These are phyloP conservation scores for Lolium rigidum DNA, from an alignment of 176 grass and related monocot genomes.

Conservation along the genomic window DNA sequence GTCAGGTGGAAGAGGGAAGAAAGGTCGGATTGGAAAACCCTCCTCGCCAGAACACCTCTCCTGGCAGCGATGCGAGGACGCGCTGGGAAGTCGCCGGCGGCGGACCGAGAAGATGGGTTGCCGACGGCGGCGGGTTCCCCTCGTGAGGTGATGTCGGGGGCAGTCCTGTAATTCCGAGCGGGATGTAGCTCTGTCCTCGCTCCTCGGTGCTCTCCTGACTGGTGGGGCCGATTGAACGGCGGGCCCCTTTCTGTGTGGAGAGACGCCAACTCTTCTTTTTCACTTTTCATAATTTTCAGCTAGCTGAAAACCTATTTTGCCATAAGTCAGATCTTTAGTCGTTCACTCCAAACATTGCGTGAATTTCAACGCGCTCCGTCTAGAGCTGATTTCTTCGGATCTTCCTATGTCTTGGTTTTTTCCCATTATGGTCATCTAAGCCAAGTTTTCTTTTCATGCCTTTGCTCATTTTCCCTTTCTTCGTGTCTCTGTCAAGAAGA, in stretches of 20 bases:
- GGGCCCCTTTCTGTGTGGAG: background rate
- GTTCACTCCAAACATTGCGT: no score
- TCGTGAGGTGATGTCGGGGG: slow-evolving; percentile 5
- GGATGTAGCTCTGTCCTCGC: background rate
- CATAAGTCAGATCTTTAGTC: no score
- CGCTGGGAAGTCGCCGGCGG: slow-evolving; percentile 4
- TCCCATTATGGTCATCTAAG: no score
- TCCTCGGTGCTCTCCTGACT: background rate
- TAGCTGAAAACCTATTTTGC: no score
- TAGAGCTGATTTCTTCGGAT: no score
- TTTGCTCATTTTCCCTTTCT: no score
- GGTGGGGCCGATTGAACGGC: background rate
- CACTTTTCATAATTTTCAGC: no score
- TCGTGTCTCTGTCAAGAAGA: no score
- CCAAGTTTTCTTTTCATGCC: no score
- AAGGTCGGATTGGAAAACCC: background rate
- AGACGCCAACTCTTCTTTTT: background rate
- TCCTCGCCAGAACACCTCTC: background rate
- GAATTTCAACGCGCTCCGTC: no score
- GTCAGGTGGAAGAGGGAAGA: background rate
- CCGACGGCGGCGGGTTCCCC: background rate
- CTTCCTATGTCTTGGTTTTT: no score
- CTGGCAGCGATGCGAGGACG: background rate
- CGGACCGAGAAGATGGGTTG: background rate
- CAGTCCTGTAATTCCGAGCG: background rate